Conservation (phyloP, 163 green algal genomes). For the Chlorella variabilis region DNA sequence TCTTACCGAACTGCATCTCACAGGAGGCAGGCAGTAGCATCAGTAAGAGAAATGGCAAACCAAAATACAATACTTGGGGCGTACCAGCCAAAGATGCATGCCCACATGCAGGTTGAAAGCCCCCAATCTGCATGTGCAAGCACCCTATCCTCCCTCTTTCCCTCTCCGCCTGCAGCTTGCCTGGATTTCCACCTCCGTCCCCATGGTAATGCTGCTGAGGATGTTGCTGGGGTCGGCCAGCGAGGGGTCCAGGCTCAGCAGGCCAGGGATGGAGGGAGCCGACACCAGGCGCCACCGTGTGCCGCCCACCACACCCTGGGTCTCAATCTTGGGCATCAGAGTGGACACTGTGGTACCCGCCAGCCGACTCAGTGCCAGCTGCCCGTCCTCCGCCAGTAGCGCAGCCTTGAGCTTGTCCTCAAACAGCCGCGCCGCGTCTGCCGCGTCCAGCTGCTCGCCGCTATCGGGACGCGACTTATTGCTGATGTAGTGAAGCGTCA, state of each 20-base stretch:
- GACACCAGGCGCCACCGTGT: constrained; percentile 84
- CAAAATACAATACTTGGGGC: too few relatives aligned
- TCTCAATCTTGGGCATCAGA: constrained; percentile 96
- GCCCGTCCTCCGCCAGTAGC: constrained; percentile 91
- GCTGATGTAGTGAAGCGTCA: constrained; percentile 67
- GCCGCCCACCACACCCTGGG: constrained; percentile 58
- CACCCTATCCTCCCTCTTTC: neutral
- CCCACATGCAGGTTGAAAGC: too few relatives aligned
- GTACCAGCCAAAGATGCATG: too few relatives aligned
- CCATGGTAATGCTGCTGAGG: constrained; percentile 82
- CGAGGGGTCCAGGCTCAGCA: constrained; percentile 86
- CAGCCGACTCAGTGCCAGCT: constrained; percentile 89
- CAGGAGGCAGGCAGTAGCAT: too few relatives aligned
- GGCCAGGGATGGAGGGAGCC: constrained; percentile 85
- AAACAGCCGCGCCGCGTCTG: constrained; percentile 86
- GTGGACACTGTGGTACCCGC: constrained; percentile 84
- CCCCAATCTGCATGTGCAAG: too few relatives aligned
- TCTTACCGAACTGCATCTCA: constrained; percentile 86
- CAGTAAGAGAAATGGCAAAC: too few relatives aligned
- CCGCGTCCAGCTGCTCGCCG: constrained; percentile 57
- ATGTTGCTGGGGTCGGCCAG: constrained; percentile 68
- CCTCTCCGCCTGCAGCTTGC: constrained; percentile 59
- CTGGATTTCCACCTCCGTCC: constrained; percentile 92
- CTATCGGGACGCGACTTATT: constrained; percentile 16
- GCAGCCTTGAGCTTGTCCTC: constrained; percentile 90